Evolutionary conservation across 164 flowering plant species (phyloP).

Genomic region (Chimonanthus praecox): DNA sequence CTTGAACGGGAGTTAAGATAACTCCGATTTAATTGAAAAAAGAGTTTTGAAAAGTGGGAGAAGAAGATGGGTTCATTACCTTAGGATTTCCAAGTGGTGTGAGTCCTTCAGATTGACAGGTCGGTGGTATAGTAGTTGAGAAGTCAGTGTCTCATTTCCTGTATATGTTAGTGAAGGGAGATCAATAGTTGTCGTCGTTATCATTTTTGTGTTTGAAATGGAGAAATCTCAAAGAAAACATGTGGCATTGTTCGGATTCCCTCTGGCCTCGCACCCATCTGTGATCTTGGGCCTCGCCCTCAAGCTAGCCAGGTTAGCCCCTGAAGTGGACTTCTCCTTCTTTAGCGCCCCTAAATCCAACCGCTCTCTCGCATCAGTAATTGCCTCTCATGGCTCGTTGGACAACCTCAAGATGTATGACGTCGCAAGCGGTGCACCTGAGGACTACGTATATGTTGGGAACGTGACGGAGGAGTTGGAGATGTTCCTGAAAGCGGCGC

Average conservation of each 20-base stretch:
- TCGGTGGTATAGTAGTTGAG: too few relatives aligned
- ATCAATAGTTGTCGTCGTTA: background rate
- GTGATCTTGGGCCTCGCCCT: slow-evolving; percentile 31
- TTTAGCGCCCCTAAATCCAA: slow-evolving; percentile 40
- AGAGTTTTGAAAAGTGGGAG: too few relatives aligned
- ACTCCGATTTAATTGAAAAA: too few relatives aligned
- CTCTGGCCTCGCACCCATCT: slow-evolving; percentile 40
- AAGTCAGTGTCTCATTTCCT: too few relatives aligned
- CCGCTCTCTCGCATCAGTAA: background rate
- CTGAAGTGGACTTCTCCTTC: slow-evolving; percentile 41
- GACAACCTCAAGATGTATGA: slow-evolving; percentile 18
- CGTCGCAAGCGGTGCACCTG: slow-evolving; percentile 28
- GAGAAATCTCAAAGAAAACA: background rate
- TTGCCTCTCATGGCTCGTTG: background rate
- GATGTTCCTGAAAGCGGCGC: slow-evolving; percentile 29
- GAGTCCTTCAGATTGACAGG: too few relatives aligned
- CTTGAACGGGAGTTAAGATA: too few relatives aligned
- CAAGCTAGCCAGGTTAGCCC: slow-evolving; percentile 30
- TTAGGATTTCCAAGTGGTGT: too few relatives aligned
- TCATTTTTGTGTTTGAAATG: too few relatives aligned
- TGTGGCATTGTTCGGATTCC: slow-evolving; percentile 7
- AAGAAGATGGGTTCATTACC: too few relatives aligned
- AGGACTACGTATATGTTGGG: slow-evolving; percentile 12
- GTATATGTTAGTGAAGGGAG: too few relatives aligned
- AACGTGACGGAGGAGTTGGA: slow-evolving; percentile 17